phyloP scores from a whole-genome alignment of 2,329 filamentous ascomycete species.

The Albifimbria verrucaria region DNA sequence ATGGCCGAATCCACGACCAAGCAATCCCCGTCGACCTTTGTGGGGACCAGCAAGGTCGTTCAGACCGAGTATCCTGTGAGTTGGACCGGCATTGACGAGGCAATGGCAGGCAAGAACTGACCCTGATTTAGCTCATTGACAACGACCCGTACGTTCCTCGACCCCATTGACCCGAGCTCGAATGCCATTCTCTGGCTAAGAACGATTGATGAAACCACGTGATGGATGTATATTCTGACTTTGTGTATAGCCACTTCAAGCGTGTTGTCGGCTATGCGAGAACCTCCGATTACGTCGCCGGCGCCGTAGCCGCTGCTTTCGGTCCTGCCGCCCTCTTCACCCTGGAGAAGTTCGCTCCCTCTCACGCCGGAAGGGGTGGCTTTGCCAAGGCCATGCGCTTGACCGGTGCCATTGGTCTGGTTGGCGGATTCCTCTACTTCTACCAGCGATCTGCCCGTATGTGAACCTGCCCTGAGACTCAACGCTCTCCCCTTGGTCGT shows the following conservation, averaged over 20 bases:
- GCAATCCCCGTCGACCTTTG: constrained; percentile 30
- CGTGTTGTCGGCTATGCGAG: constrained; percentile 87
- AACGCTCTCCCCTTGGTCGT: not conserved
- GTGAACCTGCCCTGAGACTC: constrained; percentile 25
- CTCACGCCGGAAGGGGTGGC: constrained; percentile 76
- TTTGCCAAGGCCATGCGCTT: constrained; percentile 83
- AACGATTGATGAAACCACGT: constrained; percentile 3
- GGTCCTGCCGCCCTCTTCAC: constrained; percentile 71
- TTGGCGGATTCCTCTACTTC: constrained; percentile 79
- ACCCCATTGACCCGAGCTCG: not conserved
- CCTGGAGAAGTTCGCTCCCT: constrained; percentile 83
- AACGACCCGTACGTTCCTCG: constrained; percentile 82
- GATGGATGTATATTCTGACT: constrained; percentile 26
- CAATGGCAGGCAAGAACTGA: constrained; percentile 20
- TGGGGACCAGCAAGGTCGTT: constrained; percentile 64
- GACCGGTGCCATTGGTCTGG: constrained; percentile 65
- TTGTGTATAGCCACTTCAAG: constrained; percentile 72
- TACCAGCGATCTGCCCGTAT: constrained; percentile 82
- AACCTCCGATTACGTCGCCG: constrained; percentile 75
- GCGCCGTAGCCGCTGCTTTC: constrained; percentile 63
- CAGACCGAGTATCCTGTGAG: constrained; percentile 85
- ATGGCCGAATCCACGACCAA: constrained; percentile 38
- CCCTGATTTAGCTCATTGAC: constrained; percentile 79
- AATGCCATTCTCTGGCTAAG: not conserved
- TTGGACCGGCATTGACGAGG: constrained; percentile 19